Evolutionary conservation across 2,329 filamentous ascomycete species (phyloP), one percentile per base, ranked within the genome.

Genomic region (Cordyceps farinosa): DNA sequence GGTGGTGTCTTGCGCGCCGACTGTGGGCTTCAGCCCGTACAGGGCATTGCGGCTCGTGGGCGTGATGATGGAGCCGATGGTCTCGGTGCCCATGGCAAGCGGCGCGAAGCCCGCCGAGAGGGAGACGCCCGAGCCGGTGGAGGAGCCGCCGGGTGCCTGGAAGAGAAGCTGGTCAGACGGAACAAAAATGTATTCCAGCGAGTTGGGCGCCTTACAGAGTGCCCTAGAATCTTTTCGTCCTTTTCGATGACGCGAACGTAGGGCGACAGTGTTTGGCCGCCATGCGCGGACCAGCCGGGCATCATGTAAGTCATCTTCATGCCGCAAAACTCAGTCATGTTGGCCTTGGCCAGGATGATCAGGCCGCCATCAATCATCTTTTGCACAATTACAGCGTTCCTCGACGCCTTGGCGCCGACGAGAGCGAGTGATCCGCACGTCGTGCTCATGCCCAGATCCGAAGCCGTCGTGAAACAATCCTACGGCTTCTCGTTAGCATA

Each of bases 51-150:
- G 59, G 0, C 60, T 64, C 1, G 69, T 48, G 0, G 70, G 69
- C 1, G 66, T 67, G 27, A 72, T 64, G 22, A 73, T 68, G 1
- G 70, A 76, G 5, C 73, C 72, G 11, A 70, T 66, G 7, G 74
- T 76, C 65, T 76, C 73, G 22, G 72, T 72, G 8, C 68, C 73
- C 32, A 75, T 69, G 9, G 72, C 69, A 4, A 76, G 65, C 34
- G 74, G 73, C 34, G 62, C 64, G 32, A 71, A 72, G 0, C 74
- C 73, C 3, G 72, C 71, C 0, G 72, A 68, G 0, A 74, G 69
- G 3, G 69, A 69, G 3, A 76, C 73, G 11, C 70, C 73, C n/a
- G 74, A 74, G 27, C 74, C 74, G 1, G 69, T 64, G 1, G 73
- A 75, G 0, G 71, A 76, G 36, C 74, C 74, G 0, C 71, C 71